Evolutionary conservation across 202 grass and related monocot species (phyloP).

Genomic region (Musa balbisiana): DNA sequence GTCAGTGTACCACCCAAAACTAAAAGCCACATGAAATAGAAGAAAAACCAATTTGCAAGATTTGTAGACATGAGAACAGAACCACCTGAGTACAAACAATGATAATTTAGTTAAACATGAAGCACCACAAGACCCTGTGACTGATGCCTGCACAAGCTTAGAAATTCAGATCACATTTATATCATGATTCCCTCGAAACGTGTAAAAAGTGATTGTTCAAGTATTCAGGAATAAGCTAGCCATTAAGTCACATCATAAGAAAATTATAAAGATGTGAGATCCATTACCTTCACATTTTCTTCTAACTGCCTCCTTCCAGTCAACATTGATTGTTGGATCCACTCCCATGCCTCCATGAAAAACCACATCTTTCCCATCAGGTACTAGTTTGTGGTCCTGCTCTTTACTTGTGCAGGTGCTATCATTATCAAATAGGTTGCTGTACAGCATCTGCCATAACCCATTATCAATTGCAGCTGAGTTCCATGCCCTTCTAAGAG

Average conservation of each 20-base stretch:
- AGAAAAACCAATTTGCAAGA: not conserved
- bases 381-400: not conserved
- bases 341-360: not conserved
- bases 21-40: not conserved
- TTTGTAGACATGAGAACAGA: not conserved
- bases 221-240: not conserved
- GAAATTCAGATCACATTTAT: not conserved
- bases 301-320: conserved; percentile 51
- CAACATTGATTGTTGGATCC: conserved; percentile 19
- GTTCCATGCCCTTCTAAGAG: conserved; percentile 72
- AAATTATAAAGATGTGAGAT: conserved; percentile 1
- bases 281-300: conserved; percentile 45
- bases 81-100: not conserved
- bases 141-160: not conserved
- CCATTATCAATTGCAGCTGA: conserved; percentile 56
- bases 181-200: not conserved
- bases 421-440: conserved; percentile 37
- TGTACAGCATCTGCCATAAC: conserved; percentile 63
- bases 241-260: conserved; percentile 6
- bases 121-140: not conserved
- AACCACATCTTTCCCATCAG: not conserved
- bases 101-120: not conserved
- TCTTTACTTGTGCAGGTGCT: not conserved
- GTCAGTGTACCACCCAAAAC: not conserved
- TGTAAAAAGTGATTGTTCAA: not conserved